These are phyloP conservation scores for Eucalyptus sp. DNA, from an alignment of 345 rosid genomes.

Conservation along the genomic window DNA sequence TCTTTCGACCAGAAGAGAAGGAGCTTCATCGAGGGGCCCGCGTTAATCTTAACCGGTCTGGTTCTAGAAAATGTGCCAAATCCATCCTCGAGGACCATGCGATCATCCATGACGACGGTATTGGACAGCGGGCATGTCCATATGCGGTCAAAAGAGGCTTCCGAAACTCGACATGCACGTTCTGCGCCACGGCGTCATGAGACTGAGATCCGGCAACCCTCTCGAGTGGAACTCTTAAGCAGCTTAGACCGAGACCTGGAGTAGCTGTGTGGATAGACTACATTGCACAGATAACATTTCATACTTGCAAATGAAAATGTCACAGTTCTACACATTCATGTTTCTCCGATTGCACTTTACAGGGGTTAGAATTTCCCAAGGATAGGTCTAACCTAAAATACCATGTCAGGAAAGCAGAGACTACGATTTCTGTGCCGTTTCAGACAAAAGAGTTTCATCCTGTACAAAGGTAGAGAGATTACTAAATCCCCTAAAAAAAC, in stretches of 20 bases:
- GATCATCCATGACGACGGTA: background rate
- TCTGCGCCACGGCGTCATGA: background rate
- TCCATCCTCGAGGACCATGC: background rate
- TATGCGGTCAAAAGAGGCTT: background rate
- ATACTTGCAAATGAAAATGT: background rate
- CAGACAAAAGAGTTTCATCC: background rate
- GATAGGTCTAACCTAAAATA: conserved; percentile 3
- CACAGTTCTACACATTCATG: background rate
- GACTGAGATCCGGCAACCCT: background rate
- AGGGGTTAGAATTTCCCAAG: conserved; percentile 1
- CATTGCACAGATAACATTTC: background rate
- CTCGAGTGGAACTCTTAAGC: background rate
- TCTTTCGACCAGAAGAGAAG: background rate
- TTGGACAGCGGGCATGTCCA: background rate
- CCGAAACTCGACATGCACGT: background rate
- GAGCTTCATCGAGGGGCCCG: background rate
- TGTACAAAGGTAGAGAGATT: conserved; percentile 2
- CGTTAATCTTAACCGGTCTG: background rate
- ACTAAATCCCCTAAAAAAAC: background rate
- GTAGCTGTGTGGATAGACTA: background rate
- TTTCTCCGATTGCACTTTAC: background rate
- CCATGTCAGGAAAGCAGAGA: background rate
- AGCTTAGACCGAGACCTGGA: background rate
- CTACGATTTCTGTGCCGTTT: background rate
- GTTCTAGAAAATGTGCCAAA: background rate